A percentile compares a stretch with the other conserved stretches of the same genome.
phyloP scores from a whole-genome alignment of 1,284 basidiomycete genomes.

The Uromyces viciae-fabae region DNA sequence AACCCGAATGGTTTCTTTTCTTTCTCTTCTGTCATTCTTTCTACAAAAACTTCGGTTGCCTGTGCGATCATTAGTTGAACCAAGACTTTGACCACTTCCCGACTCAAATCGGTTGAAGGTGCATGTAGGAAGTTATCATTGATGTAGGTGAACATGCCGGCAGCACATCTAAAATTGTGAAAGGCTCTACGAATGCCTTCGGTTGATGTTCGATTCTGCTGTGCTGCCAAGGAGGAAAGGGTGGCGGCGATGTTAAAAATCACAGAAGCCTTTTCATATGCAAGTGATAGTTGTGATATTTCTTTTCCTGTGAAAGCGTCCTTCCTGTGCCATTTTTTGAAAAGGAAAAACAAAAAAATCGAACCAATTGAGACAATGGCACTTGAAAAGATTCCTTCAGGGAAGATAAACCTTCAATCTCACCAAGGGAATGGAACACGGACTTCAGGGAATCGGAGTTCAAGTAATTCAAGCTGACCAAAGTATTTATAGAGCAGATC shows the following conservation, averaged over 20 bases:
- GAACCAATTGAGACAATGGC: neutral
- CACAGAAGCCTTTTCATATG: conserved; percentile 96
- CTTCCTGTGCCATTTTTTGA: conserved; percentile 59
- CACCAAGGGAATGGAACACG: conserved; percentile 87
- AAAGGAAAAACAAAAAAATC: neutral
- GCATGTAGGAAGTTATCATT: conserved; percentile 99
- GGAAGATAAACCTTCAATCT: conserved; percentile 44
- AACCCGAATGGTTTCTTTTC: conserved; percentile 80
- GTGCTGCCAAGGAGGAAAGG: conserved; percentile 80
- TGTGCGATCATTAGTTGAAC: conserved; percentile 82
- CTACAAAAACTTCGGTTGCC: conserved; percentile 92
- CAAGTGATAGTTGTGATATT: conserved; percentile 90
- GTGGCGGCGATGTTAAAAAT: conserved; percentile 95
- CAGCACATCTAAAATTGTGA: conserved; percentile 83
- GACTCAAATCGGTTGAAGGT: conserved; percentile 89
- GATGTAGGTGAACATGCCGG: conserved; percentile 97
- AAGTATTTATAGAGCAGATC: conserved; percentile 99
- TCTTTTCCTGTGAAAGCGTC: conserved; percentile 93
- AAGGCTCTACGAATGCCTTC: conserved; percentile 95
- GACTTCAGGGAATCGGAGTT: conserved; percentile 93
- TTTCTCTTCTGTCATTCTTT: conserved; percentile 73
- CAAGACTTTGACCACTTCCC: conserved; percentile 89
- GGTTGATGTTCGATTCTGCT: conserved; percentile 68
- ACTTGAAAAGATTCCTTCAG: neutral
- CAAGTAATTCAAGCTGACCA: conserved; percentile 94